Evolutionary conservation across 139 green algal species (phyloP).

Genomic region (Coelastrella sp.): DNA sequence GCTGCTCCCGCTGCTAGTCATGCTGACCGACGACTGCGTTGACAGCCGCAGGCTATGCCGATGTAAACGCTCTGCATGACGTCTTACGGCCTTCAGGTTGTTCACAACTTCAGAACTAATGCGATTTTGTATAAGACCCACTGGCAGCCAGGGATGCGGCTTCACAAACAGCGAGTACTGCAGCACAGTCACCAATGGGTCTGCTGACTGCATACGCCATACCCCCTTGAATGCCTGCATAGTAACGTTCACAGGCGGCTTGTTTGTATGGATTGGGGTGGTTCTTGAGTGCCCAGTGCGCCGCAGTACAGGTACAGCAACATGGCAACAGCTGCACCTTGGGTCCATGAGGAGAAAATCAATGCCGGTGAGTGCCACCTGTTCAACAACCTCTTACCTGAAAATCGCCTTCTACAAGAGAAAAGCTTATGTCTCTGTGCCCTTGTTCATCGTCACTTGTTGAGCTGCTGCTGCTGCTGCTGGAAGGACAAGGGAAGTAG

Average conservation of each 20-base stretch:
- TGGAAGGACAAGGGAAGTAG: neutral
- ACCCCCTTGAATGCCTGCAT: constrained; percentile 81
- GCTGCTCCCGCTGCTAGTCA: neutral
- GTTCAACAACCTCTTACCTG: no score
- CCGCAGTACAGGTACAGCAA: no score
- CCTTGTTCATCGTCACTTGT: neutral
- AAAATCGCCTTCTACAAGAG: constrained; percentile 69
- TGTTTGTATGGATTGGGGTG: no score
- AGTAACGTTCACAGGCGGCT: no score
- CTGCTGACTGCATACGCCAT: constrained; percentile 79
- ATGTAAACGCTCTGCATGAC: constrained; percentile 54
- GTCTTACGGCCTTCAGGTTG: constrained; percentile 75
- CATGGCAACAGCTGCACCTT: no score
- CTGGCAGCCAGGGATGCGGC: constrained; percentile 81
- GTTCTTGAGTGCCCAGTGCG: no score
- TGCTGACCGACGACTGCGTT: neutral
- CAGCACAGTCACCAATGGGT: constrained; percentile 54
- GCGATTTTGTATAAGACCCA: constrained; percentile 74
- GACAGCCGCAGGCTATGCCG: neutral
- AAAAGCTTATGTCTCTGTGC: constrained; percentile 79
- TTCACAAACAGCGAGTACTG: constrained; percentile 82
- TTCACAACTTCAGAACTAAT: constrained; percentile 73
- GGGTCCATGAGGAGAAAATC: no score
- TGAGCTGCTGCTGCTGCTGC: neutral
- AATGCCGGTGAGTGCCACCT: no score